Conservation (phyloP, 441 rosid genomes). For the Breynia disticha region DNA sequence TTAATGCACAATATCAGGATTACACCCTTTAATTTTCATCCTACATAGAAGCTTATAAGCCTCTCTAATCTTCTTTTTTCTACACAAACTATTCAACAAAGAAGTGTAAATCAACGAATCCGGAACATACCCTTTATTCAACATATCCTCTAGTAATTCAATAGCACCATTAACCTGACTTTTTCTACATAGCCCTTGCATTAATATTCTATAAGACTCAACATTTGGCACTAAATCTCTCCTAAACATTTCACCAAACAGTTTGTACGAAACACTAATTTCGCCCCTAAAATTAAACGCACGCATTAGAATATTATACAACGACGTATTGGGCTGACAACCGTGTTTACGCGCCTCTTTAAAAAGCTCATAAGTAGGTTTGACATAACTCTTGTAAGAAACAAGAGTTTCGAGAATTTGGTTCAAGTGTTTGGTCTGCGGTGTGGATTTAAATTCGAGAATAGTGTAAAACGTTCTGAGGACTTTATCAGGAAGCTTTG, state of each 20-base stretch:
- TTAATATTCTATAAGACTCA: slow-evolving; percentile 59
- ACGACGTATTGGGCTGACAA: slow-evolving; percentile 50
- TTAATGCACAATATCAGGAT: slow-evolving; percentile 77
- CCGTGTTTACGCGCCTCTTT: slow-evolving; percentile 39
- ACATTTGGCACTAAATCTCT: slow-evolving; percentile 63
- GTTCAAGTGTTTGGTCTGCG: slow-evolving; percentile 64
- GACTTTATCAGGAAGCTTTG: slow-evolving; percentile 49
- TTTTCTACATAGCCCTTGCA: slow-evolving; percentile 82
- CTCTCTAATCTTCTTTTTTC: background rate
- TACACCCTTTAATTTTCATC: slow-evolving; percentile 83
- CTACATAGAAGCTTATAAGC: slow-evolving; percentile 38
- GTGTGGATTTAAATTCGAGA: slow-evolving; percentile 54
- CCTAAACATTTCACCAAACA: slow-evolving; percentile 79
- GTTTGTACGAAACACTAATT: slow-evolving; percentile 62
- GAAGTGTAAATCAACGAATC: slow-evolving; percentile 71
- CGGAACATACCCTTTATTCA: slow-evolving; percentile 82
- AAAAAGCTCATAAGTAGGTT: slow-evolving; percentile 60
- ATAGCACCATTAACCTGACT: slow-evolving; percentile 65
- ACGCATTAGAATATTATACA: slow-evolving; percentile 70
- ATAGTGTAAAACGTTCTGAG: slow-evolving; percentile 45
- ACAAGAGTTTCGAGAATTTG: slow-evolving; percentile 57
- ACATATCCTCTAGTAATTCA: slow-evolving; percentile 71
- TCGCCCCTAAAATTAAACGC: slow-evolving; percentile 55
- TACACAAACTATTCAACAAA: slow-evolving; percentile 61
- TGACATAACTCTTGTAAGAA: slow-evolving; percentile 38